Conservation (phyloP, 345 rosid species). For the Sisymbrium irio region DNA sequence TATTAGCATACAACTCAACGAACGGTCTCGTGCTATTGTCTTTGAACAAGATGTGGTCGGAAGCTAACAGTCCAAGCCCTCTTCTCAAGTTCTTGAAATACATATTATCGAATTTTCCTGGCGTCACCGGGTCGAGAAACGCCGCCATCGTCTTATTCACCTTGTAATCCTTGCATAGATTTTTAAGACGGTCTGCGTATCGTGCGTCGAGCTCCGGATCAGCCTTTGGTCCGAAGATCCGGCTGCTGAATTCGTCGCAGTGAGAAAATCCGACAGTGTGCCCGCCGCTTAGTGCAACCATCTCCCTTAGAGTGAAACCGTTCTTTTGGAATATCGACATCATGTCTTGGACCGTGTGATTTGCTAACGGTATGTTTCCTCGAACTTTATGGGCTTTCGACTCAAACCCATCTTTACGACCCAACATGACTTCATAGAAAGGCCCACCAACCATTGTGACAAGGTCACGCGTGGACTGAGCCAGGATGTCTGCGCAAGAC, state of each 20-base stretch:
- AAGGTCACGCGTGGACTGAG: constrained; percentile 56
- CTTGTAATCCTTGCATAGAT: constrained; percentile 31
- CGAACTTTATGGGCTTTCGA: constrained; percentile 35
- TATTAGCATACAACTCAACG: constrained; percentile 40
- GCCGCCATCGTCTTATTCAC: constrained; percentile 38
- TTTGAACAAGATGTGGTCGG: constrained; percentile 34
- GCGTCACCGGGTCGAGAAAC: constrained; percentile 53
- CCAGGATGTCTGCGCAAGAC: constrained; percentile 57
- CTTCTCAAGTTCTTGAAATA: constrained; percentile 43
- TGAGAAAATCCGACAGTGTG: constrained; percentile 63
- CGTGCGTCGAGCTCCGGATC: constrained; percentile 41
- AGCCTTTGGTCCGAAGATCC: constrained; percentile 33
- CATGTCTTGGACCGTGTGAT: constrained; percentile 39
- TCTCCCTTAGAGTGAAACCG: constrained; percentile 42
- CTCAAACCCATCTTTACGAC: constrained; percentile 54
- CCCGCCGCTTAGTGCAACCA: constrained; percentile 51
- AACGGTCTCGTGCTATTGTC: constrained; percentile 42
- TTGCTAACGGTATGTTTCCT: constrained; percentile 35
- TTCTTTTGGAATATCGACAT: constrained; percentile 31
- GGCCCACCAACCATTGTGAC: constrained; percentile 62
- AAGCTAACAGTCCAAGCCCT: constrained; percentile 42
- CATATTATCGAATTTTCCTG: constrained; percentile 52
- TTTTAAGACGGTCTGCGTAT: constrained; percentile 37
- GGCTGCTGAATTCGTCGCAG: constrained; percentile 41
- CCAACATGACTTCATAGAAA: constrained; percentile 37